Evolutionary conservation across 441 rosid species (phyloP).

Genomic region (Gossypium gossypioides): DNA sequence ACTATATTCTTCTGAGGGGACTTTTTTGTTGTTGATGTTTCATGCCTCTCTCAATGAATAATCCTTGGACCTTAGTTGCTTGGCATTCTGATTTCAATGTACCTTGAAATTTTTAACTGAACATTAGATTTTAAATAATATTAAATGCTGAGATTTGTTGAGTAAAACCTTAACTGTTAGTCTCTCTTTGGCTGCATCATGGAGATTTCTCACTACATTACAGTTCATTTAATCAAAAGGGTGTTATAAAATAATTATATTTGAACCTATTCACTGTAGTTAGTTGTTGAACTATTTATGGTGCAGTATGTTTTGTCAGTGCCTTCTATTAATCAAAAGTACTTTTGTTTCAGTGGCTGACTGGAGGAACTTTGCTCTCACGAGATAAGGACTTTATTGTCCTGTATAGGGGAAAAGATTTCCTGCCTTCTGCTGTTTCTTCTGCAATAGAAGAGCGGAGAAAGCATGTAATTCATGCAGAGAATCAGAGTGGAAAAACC

Average conservation of each 20-base stretch:
- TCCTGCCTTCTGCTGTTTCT: constrained; percentile 81
- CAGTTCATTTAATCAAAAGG: neutral
- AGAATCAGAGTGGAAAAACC: constrained; percentile 27
- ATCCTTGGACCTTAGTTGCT: neutral
- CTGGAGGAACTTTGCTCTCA: constrained; percentile 77
- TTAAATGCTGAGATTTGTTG: neutral
- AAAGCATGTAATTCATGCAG: constrained; percentile 29
- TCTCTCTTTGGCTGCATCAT: neutral
- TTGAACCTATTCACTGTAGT: neutral
- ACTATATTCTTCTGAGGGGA: neutral
- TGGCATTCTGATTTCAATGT: neutral
- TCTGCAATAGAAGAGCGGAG: constrained; percentile 74
- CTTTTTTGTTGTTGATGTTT: no score
- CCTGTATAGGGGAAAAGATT: constrained; percentile 94
- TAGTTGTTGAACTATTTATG: neutral
- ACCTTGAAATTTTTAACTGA: neutral
- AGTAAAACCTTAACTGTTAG: neutral
- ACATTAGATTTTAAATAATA: neutral
- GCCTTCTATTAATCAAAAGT: constrained; percentile 10
- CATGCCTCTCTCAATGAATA: neutral
- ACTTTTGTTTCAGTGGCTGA: constrained; percentile 60
- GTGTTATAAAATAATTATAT: neutral
- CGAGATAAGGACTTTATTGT: constrained; percentile 80
- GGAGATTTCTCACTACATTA: neutral
- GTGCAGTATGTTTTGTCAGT: neutral